Conservation (phyloP, 2,329 filamentous ascomycete species). For the Ceratocystis lukuohia region DNA sequence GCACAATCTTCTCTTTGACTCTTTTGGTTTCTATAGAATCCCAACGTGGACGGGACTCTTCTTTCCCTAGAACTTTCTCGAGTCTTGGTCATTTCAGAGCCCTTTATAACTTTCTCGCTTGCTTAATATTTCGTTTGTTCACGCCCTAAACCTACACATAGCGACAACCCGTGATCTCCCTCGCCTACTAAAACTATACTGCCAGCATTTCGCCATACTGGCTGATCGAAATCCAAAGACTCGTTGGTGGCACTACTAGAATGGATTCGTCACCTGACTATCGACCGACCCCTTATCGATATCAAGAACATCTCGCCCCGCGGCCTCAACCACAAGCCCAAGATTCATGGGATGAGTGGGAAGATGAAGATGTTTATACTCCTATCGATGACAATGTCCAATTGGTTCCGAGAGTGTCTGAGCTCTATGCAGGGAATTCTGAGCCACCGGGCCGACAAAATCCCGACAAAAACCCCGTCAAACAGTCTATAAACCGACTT, state of each 20-base stretch:
- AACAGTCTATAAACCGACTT: slow-evolving; percentile 11
- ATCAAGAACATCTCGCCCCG: neutral
- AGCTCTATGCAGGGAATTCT: neutral
- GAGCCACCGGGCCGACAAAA: neutral
- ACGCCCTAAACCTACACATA: neutral
- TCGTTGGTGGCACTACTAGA: neutral
- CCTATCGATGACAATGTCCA: slow-evolving; percentile 29
- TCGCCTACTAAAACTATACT: neutral
- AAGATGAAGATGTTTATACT: slow-evolving; percentile 29
- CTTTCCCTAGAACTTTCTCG: neutral
- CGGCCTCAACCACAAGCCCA: neutral
- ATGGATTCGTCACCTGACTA: neutral
- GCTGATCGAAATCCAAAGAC: neutral
- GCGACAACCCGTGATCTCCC: neutral
- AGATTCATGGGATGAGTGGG: slow-evolving; percentile 41
- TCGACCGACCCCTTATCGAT: slow-evolving; percentile 3
- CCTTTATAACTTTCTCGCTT: neutral
- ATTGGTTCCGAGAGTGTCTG: slow-evolving; percentile 21
- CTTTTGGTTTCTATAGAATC: neutral
- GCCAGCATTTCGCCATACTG: neutral
- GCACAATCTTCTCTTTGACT: neutral
- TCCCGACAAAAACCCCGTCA: neutral
- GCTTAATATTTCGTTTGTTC: neutral
- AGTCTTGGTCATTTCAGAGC: neutral
- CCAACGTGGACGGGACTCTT: neutral